These are phyloP conservation scores for Entomortierella lignicola DNA, from an alignment of 192 early-diverging fungal species.

Conservation along the genomic window DNA sequence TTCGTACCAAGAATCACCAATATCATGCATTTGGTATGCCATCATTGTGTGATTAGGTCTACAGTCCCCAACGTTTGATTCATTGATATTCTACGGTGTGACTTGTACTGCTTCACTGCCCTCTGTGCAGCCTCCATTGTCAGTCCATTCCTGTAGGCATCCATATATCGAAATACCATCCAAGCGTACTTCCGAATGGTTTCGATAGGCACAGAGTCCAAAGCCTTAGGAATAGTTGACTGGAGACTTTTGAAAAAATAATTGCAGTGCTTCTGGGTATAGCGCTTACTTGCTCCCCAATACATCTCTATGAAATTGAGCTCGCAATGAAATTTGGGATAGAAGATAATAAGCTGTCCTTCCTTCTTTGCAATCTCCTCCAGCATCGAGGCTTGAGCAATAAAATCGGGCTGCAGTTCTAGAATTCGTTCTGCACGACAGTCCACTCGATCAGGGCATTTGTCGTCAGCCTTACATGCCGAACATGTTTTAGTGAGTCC, in stretches of 20 bases:
- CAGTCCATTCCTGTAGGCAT: constrained; percentile 30
- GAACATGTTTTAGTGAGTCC: constrained; percentile 16
- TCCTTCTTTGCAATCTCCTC: constrained; percentile 18
- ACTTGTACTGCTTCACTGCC: not conserved
- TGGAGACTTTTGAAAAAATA: constrained; percentile 28
- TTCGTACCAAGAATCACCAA: no score
- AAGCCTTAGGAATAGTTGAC: constrained; percentile 16
- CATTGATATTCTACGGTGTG: not conserved
- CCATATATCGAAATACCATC: constrained; percentile 34
- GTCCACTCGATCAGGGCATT: constrained; percentile 5
- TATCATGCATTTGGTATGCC: no score
- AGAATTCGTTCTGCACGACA: constrained; percentile 37
- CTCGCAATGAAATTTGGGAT: constrained; percentile 10
- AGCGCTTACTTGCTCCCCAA: constrained; percentile 10
- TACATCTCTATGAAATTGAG: constrained; percentile 10
- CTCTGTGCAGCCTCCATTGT: not conserved
- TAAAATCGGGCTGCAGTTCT: constrained; percentile 37
- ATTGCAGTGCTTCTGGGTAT: constrained; percentile 17
- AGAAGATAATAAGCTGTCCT: constrained; percentile 7
- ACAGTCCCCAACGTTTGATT: not conserved
- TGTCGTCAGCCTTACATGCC: constrained; percentile 15
- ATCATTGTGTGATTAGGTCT: no score
- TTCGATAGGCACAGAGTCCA: constrained; percentile 26
- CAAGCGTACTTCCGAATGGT: constrained; percentile 29
- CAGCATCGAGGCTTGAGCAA: constrained; percentile 22